Base-by-base conservation (phyloP, 2,329 filamentous ascomycete species). In the Epichloe brachyelytri region DNA sequence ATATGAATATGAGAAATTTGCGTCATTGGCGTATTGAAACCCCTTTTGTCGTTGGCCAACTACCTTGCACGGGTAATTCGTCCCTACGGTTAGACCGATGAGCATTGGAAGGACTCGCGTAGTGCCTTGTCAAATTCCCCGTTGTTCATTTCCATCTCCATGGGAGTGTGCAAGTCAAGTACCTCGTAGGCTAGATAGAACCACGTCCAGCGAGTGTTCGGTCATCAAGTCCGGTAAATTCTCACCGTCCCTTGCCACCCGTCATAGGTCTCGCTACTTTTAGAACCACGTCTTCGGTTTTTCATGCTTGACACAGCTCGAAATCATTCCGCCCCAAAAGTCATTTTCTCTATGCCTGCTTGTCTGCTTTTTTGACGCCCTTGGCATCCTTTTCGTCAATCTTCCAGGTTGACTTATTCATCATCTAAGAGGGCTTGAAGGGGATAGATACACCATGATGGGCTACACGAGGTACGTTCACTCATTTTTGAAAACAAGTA, bases 1-100 rank as follows among this genome's bases (percentile, higher is more conserved):
- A 11, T 55, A 57, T 59, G 55, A 61, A 55, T 57, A 60, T 57
- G 56, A 57, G 54, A 55, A 41, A 57, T 49, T 55, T 55, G 54
- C 57, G 55, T 58, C 48, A 55, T 54, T 10, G 52, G 53, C 55
- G 51, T 51, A 56, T 38, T 33, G 26, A 10, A 30, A 10, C 10
- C 26, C 26, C 26, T 30, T 30, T 10, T 30, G 26, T 10, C 26
- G 8, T 30, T 30, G 26, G 0, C 8, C 26, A 30, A 11, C 26
- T 30, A 11, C 26, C 26, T 30, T 30, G 26, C 26, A 11, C 8
- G 26, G 26, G 26, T 10, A 11, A 11, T 11, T 30, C 26, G 26
- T 30, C 26, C 26, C 26, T 30, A 30, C 26, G 10, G 8, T 11
- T 11, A 30, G 8, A 11, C 26, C 8, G 26, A 30, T 30, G 26